Evolutionary conservation across 2,329 filamentous ascomycete species (phyloP).

Genomic region (Colletotrichum higginsianum): DNA sequence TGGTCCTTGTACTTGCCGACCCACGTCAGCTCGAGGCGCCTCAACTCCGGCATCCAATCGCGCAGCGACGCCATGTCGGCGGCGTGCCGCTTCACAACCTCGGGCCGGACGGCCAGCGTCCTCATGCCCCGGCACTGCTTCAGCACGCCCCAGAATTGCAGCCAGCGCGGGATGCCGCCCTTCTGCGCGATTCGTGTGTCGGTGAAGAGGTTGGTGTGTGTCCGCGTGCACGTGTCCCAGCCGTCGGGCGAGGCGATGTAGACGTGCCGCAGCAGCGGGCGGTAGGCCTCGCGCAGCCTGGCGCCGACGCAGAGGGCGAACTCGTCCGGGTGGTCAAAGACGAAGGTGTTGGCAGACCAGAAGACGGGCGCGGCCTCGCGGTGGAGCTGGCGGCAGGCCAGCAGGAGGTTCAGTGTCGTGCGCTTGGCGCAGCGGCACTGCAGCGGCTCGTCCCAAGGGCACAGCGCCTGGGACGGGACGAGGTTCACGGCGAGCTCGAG

Average conservation of each 20-base stretch:
- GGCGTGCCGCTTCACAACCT: constrained; percentile 16
- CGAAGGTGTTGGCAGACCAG: constrained; percentile 31
- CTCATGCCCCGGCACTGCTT: constrained; percentile 28
- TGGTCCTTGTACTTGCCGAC: constrained; percentile 22
- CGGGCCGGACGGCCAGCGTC: constrained; percentile 26
- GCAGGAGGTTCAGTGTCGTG: constrained; percentile 17
- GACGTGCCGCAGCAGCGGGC: constrained; percentile 25
- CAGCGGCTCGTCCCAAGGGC: not conserved
- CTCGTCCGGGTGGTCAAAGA: constrained; percentile 30
- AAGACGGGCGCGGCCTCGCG: constrained; percentile 31
- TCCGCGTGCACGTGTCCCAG: not conserved
- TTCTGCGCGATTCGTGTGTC: not conserved
- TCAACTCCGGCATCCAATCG: constrained; percentile 11
- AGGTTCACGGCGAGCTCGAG: constrained; percentile 4
- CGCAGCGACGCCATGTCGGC: constrained; percentile 15
- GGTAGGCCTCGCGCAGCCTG: constrained; percentile 14
- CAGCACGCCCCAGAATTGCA: constrained; percentile 35
- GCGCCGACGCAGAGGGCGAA: constrained; percentile 29
- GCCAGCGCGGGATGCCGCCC: constrained; percentile 24
- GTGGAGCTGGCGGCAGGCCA: constrained; percentile 27
- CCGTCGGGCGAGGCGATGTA: not conserved
- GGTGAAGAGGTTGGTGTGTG: not conserved
- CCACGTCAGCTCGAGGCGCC: constrained; percentile 24
- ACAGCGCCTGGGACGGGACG: not conserved
- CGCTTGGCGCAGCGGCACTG: constrained; percentile 35